Percentiles rank a stretch among this genome's conserved stretches.
phyloP scores from a whole-genome alignment of 106 monocot genomes.

The Dioscorea dumetorum region DNA sequence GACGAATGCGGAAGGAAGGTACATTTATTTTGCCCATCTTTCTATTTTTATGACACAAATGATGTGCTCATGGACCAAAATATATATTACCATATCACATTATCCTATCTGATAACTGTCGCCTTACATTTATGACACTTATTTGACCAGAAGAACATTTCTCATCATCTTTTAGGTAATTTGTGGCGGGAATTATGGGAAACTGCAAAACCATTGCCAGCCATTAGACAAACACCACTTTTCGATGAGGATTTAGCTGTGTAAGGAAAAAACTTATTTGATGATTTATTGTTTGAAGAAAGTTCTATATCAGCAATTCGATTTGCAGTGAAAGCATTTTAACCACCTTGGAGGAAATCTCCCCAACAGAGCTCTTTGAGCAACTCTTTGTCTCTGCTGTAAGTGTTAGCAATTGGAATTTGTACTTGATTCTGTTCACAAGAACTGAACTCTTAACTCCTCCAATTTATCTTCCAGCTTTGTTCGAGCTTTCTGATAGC shows the following conservation, averaged over 20 bases:
- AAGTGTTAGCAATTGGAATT: conserved; percentile 10
- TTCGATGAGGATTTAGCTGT: conserved; percentile 91
- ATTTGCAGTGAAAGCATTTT: conserved; percentile 77
- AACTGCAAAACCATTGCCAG: conserved; percentile 77
- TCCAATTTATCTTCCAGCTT: conserved; percentile 40
- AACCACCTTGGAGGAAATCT: conserved; percentile 52
- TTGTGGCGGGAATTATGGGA: conserved; percentile 92
- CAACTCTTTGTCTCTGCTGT: conserved; percentile 70
- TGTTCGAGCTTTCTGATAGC: conserved; percentile 55
- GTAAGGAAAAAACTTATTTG: conserved; percentile 35
- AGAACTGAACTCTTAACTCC: background rate
- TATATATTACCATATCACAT: too few species aligned
- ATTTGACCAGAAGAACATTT: background rate
- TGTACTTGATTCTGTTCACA: background rate
- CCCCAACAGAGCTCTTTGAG: conserved; percentile 74
- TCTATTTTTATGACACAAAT: too few species aligned
- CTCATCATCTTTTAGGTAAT: conserved; percentile 41
- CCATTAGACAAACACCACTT: conserved; percentile 76
- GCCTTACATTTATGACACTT: too few species aligned
- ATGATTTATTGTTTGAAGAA: background rate
- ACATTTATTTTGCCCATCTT: background rate
- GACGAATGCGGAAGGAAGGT: conserved; percentile 90
- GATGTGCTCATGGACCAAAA: too few species aligned
- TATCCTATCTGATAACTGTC: too few species aligned
- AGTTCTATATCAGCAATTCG: conserved; percentile 2